These are phyloP conservation scores for Glarea lozoyensis DNA, from an alignment of 495 filamentous ascomycete species.

Conservation along the genomic window DNA sequence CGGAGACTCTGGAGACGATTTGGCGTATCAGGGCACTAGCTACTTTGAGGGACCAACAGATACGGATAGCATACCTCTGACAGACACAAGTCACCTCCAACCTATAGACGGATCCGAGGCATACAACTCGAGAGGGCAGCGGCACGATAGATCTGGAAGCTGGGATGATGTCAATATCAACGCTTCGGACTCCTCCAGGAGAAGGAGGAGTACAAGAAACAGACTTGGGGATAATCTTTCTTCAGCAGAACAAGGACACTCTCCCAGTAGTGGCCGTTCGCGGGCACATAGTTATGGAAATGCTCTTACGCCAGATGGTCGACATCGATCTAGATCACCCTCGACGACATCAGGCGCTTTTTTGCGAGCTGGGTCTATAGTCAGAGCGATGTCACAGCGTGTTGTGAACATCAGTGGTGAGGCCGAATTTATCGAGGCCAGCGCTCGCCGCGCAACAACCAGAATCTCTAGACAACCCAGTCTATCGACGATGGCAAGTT, in stretches of 20 bases:
- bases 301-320: constrained; percentile 34
- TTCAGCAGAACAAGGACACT: constrained; percentile 42
- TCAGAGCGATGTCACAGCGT: constrained; percentile 94
- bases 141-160: constrained; percentile 50
- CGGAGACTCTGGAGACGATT: constrained; percentile 30
- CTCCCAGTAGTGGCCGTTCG: constrained; percentile 27
- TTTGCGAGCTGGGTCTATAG: constrained; percentile 80
- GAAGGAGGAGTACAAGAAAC: constrained; percentile 26
- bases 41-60: constrained; percentile 53
- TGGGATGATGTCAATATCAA: constrained; percentile 48
- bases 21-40: constrained; percentile 26
- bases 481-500: constrained; percentile 10
- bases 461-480: constrained; percentile 9
- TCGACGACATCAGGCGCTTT: constrained; percentile 36
- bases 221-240: constrained; percentile 56
- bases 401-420: constrained; percentile 94
- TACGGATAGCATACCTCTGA: constrained; percentile 61
- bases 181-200: constrained; percentile 24
- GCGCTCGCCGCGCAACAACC: constrained; percentile 21
- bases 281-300: constrained; percentile 39
- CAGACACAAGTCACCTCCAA: constrained; percentile 48
- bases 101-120: constrained; percentile 52
- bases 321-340: constrained; percentile 50
- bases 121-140: constrained; percentile 23
- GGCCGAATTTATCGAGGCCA: constrained; percentile 37